Percentiles rank a stretch among this genome's conserved stretches.
phyloP scores from a whole-genome alignment of 345 rosid species.

The Populus davidiana region DNA sequence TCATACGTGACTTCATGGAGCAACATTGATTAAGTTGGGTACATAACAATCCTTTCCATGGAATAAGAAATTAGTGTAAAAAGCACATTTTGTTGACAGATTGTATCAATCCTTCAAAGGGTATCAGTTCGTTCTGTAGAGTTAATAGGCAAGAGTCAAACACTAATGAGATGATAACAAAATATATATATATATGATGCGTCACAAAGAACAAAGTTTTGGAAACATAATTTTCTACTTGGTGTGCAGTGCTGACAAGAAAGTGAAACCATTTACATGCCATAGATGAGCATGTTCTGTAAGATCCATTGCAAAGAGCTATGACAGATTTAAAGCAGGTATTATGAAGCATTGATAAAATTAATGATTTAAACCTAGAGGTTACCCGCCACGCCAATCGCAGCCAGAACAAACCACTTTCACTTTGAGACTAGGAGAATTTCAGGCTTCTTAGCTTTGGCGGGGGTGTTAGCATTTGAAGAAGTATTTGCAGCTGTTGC shows the following conservation, averaged over 20 bases:
- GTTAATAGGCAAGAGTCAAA: no score
- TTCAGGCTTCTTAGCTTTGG: conserved; percentile 81
- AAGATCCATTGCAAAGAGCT: background rate
- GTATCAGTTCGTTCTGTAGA: background rate
- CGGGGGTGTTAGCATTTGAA: conserved; percentile 78
- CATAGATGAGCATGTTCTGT: background rate
- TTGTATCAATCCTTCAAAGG: background rate
- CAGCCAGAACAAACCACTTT: conserved; percentile 30
- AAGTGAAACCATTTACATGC: background rate
- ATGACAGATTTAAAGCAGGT: background rate
- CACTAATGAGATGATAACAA: no score
- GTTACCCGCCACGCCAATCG: conserved; percentile 32
- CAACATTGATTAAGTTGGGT: no score
- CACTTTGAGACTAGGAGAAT: conserved; percentile 82
- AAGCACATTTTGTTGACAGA: background rate
- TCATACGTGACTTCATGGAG: no score
- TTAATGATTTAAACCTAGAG: background rate
- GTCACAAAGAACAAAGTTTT: no score
- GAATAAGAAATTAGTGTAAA: background rate
- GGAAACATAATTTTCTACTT: background rate
- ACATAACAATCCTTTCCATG: background rate
- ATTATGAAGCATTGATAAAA: background rate
- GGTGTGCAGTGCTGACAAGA: background rate
- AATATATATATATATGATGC: no score
- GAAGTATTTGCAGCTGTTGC: conserved; percentile 31